Percentiles rank a stretch among this genome's conserved stretches.
Evolutionary conservation across 176 grass and related monocot species (phyloP).

Genomic region (Alopecurus myosuroides): DNA sequence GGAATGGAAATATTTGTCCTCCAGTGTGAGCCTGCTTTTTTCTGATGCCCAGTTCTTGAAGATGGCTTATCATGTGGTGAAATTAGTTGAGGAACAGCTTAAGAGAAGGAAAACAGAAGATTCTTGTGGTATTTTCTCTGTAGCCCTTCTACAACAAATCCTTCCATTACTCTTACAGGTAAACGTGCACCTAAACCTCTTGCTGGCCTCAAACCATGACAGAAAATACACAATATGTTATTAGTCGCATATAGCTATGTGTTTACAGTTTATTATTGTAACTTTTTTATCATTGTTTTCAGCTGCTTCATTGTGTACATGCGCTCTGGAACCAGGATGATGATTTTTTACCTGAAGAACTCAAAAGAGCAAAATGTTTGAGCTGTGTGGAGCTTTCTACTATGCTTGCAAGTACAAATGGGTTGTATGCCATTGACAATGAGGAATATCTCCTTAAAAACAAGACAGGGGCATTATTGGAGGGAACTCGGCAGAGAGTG

Average conservation of each 20-base stretch:
- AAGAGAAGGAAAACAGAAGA: not conserved
- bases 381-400: conserved; percentile 41
- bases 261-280: not conserved
- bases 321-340: conserved; percentile 31
- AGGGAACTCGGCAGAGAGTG: conserved; percentile 53
- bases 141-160: conserved; percentile 44
- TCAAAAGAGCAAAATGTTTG: conserved; percentile 51
- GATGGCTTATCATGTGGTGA: not conserved
- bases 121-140: conserved; percentile 23
- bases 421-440: conserved; percentile 1
- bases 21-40: not conserved
- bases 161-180: conserved; percentile 51
- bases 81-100: not conserved
- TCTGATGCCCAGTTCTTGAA: not conserved
- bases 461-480: conserved; percentile 42
- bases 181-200: not conserved
- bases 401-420: conserved; percentile 43
- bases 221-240: not conserved
- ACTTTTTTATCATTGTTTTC: not conserved
- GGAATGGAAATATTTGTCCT: not conserved
- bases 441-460: conserved; percentile 37
- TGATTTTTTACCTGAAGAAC: conserved; percentile 21
- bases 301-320: conserved; percentile 48
- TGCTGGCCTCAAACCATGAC: not conserved
- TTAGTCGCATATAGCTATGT: not conserved